These are phyloP conservation scores for Euphorbia tirucalli DNA, from an alignment of 345 rosid genomes.

Conservation along the genomic window DNA sequence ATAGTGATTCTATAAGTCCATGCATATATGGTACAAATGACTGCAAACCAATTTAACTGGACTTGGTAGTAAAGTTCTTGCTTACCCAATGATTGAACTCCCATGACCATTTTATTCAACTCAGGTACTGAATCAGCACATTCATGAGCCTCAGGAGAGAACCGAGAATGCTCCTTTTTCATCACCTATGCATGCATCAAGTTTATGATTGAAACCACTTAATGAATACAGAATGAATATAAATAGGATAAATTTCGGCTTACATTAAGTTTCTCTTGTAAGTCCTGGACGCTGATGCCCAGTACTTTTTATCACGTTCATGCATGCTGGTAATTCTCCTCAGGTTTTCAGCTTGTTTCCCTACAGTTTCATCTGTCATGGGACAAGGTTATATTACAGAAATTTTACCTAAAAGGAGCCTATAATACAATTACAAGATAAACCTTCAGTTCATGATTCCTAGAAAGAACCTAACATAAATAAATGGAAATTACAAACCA, in stretches of 20 bases:
- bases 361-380: slow-evolving; percentile 62
- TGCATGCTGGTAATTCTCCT: slow-evolving; percentile 52
- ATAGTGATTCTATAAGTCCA: slow-evolving; percentile 25
- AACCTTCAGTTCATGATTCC: background rate
- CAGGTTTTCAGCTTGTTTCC: slow-evolving; percentile 61
- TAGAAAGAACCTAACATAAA: background rate
- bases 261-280: slow-evolving; percentile 71
- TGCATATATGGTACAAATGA: slow-evolving; percentile 3
- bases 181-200: slow-evolving; percentile 47
- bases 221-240: background rate
- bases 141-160: slow-evolving; percentile 74
- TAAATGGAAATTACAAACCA: background rate
- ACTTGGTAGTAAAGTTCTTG: slow-evolving; percentile 8
- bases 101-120: slow-evolving; percentile 74
- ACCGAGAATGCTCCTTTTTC: slow-evolving; percentile 78
- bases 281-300: slow-evolving; percentile 49
- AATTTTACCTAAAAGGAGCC: background rate
- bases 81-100: slow-evolving; percentile 88
- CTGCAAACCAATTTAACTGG: slow-evolving; percentile 1
- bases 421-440: background rate
- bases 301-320: slow-evolving; percentile 52
- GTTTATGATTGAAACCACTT: background rate
- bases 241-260: slow-evolving; percentile 8
- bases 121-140: slow-evolving; percentile 80
- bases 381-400: background rate